phyloP scores from a whole-genome alignment of 345 rosid species.

The Ceriops zippeliana region DNA sequence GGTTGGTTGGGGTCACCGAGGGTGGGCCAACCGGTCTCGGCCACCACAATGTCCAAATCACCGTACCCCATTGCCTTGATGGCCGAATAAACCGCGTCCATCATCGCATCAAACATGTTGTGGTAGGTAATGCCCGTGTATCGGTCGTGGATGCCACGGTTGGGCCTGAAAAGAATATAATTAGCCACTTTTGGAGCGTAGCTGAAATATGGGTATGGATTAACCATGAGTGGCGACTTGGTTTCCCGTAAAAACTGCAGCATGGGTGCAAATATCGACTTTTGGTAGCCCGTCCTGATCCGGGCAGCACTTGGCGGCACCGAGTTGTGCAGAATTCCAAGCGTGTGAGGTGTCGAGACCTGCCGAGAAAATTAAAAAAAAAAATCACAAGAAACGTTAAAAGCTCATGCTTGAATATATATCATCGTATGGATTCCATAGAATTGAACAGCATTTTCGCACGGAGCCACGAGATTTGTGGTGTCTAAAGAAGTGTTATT shows the following conservation, averaged over 20 bases:
- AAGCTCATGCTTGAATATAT: neutral
- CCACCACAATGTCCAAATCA: conserved; percentile 56
- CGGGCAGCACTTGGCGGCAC: conserved; percentile 56
- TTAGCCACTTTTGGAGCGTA: conserved; percentile 32
- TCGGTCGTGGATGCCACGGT: conserved; percentile 43
- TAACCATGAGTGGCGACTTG: conserved; percentile 71
- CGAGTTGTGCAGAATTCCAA: conserved; percentile 32
- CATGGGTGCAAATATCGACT: conserved; percentile 50
- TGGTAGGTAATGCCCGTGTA: conserved; percentile 49
- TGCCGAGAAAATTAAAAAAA: conserved; percentile 13
- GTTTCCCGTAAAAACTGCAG: conserved; percentile 61
- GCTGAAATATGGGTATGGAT: conserved; percentile 79
- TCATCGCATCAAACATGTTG: conserved; percentile 56
- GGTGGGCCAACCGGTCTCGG: conserved; percentile 91
- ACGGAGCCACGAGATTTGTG: too few species aligned
- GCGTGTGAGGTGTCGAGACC: conserved; percentile 80
- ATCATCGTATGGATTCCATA: too few species aligned
- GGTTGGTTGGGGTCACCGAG: conserved; percentile 46
- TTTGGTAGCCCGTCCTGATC: conserved; percentile 48
- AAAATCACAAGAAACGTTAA: neutral
- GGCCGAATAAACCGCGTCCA: conserved; percentile 66
- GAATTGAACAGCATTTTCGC: too few species aligned
- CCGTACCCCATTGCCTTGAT: conserved; percentile 64
- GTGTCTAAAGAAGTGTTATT: too few species aligned
- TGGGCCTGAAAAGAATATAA: conserved; percentile 52